These are phyloP conservation scores for Striga hermonthica DNA, from an alignment of 305 asterid species.

Conservation along the genomic window DNA sequence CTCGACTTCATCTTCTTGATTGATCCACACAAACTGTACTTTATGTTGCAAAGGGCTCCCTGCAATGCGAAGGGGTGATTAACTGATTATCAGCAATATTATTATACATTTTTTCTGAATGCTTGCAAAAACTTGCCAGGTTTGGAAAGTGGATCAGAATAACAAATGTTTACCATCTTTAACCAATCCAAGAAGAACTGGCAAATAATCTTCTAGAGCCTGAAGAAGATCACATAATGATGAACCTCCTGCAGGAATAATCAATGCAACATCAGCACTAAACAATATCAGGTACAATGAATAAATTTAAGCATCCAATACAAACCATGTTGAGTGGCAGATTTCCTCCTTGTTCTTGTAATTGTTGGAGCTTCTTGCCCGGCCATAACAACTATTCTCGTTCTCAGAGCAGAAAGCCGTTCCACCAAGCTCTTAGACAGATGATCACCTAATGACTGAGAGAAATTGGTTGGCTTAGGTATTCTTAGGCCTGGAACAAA, in stretches of 20 bases:
- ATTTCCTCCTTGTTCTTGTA: slow-evolving; percentile 84
- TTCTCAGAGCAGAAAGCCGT: slow-evolving; percentile 90
- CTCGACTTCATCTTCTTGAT: slow-evolving; percentile 99
- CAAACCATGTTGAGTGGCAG: slow-evolving; percentile 92
- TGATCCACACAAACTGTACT: slow-evolving; percentile 90
- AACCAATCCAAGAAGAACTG: slow-evolving; percentile 89
- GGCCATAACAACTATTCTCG: slow-evolving; percentile 92
- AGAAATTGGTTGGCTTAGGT: slow-evolving; percentile 82
- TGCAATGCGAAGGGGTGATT: slow-evolving; percentile 37
- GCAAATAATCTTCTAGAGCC: slow-evolving; percentile 93
- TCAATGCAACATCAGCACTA: slow-evolving; percentile 38
- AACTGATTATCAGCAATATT: slow-evolving; percentile 30
- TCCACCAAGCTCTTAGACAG: slow-evolving; percentile 67
- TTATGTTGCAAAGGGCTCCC: slow-evolving; percentile 90
- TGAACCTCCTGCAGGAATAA: slow-evolving; percentile 83
- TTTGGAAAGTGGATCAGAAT: slow-evolving; percentile 12
- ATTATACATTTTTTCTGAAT: slow-evolving; percentile 1
- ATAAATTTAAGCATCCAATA: slow-evolving; percentile 24
- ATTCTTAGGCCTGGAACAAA: slow-evolving; percentile 91
- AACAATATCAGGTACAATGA: slow-evolving; percentile 26
- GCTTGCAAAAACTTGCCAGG: neutral
- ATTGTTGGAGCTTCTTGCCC: slow-evolving; percentile 93
- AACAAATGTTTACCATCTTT: slow-evolving; percentile 68
- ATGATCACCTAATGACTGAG: slow-evolving; percentile 55
- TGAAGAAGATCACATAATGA: slow-evolving; percentile 85